Evolutionary conservation across 208 protist species (phyloP).

Genomic region (Strigomonas culicis): DNA sequence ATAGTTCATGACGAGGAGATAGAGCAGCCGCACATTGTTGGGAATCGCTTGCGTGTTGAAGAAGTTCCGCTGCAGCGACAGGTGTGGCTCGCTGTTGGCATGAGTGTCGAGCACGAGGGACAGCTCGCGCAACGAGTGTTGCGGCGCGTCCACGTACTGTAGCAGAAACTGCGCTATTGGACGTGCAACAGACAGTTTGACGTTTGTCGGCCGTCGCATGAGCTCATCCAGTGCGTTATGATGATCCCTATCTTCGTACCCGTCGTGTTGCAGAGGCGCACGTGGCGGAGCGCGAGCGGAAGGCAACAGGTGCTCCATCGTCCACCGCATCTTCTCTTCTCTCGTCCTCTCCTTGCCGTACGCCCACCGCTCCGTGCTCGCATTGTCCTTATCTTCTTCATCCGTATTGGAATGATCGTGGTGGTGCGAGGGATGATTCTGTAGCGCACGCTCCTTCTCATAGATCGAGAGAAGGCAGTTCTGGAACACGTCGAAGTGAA

Average conservation of each 20-base stretch:
- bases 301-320: conserved; percentile 26
- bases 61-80: background rate
- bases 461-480: conserved; percentile 24
- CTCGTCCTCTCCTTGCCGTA: background rate
- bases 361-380: too few relatives aligned
- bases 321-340: conserved; percentile 16
- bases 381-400: too few relatives aligned
- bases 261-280: background rate
- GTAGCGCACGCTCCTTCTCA: conserved; percentile 12
- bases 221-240: background rate
- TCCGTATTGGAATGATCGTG: background rate
- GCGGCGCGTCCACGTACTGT: conserved; percentile 1
- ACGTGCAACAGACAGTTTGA: background rate
- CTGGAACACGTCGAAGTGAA: conserved; percentile 33
- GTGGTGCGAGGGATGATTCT: background rate
- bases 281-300: background rate
- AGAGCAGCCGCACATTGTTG: conserved; percentile 48
- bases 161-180: background rate
- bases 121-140: background rate
- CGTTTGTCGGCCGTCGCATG: background rate
- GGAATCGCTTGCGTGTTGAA: conserved; percentile 56
- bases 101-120: background rate
- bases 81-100: background rate
- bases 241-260: too few relatives aligned
- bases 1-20: conserved; percentile 52